phyloP scores from a whole-genome alignment of 164 flowering plant species.

The Saururus chinensis region DNA sequence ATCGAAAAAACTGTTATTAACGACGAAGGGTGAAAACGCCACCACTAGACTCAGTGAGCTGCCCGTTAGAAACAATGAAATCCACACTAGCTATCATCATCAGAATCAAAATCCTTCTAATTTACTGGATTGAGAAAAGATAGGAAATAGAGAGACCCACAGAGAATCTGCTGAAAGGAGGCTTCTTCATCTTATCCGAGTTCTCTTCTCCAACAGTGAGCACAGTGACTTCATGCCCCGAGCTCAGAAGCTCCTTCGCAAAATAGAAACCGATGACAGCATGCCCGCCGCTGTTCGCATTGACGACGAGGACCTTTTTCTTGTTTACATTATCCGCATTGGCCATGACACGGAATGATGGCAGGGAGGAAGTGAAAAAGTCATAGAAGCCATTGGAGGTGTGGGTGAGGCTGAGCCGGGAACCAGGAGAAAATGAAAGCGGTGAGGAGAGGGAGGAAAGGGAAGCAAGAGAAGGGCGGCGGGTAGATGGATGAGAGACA shows the following conservation, averaged over 20 bases:
- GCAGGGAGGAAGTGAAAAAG: constrained; percentile 1
- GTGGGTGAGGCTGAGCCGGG: not conserved
- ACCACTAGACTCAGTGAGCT: too few relatives aligned
- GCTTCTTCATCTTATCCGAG: constrained; percentile 97
- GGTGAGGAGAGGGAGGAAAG: constrained; percentile 25
- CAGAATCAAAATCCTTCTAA: too few relatives aligned
- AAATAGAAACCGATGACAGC: constrained; percentile 91
- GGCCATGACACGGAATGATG: constrained; percentile 14
- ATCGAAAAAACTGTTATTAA: too few relatives aligned
- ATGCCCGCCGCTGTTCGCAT: constrained; percentile 92
- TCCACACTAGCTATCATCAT: too few relatives aligned
- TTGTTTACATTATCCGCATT: constrained; percentile 32
- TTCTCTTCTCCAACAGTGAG: constrained; percentile 80
- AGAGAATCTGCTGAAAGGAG: constrained; percentile 84
- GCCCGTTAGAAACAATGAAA: too few relatives aligned
- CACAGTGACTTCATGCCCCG: constrained; percentile 84
- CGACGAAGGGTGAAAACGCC: too few relatives aligned
- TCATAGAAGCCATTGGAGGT: not conserved
- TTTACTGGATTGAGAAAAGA: not conserved
- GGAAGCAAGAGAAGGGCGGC: constrained; percentile 15
- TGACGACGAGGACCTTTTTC: constrained; percentile 90
- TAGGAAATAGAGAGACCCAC: constrained; percentile 25
- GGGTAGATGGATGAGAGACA: constrained; percentile 15
- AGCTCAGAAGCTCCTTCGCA: constrained; percentile 78
- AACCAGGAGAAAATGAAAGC: constrained; percentile 23